These are phyloP conservation scores for Bryum argenteum DNA, from an alignment of 225 moss, liverwort and hornwort genomes.

Conservation along the genomic window DNA sequence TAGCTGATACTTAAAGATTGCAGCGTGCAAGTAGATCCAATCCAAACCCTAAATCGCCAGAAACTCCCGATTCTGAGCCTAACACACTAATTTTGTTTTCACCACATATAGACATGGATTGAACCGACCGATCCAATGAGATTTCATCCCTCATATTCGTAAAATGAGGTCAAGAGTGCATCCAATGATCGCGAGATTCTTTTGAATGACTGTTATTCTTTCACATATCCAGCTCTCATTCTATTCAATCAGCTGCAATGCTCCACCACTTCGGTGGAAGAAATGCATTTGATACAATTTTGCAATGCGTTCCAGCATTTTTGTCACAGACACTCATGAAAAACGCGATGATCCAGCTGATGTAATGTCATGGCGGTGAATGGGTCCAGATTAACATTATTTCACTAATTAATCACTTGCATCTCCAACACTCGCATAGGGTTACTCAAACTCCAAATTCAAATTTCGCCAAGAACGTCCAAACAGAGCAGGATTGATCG, in stretches of 20 bases:
- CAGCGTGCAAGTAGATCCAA: not conserved
- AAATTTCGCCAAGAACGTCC: slow-evolving; percentile 12
- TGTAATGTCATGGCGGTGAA: not conserved
- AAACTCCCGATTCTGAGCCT: slow-evolving; percentile 12
- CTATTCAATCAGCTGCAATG: slow-evolving; percentile 23
- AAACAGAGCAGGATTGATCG: slow-evolving; percentile 4
- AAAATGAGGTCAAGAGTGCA: too few relatives aligned
- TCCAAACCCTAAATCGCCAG: slow-evolving; percentile 30
- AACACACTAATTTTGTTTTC: not conserved
- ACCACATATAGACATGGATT: slow-evolving; percentile 22
- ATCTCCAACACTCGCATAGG: slow-evolving; percentile 12
- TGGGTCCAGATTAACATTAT: not conserved
- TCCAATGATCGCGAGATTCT: slow-evolving; percentile 3
- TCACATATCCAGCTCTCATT: slow-evolving; percentile 29
- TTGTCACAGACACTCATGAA: too few relatives aligned
- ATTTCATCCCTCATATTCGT: not conserved
- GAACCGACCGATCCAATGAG: slow-evolving; percentile 11
- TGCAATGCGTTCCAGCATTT: slow-evolving; percentile 16
- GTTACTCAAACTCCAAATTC: slow-evolving; percentile 8
- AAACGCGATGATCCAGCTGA: too few relatives aligned
- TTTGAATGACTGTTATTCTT: not conserved
- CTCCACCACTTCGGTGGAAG: not conserved
- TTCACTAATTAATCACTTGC: not conserved
- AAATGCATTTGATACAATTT: slow-evolving; percentile 11
- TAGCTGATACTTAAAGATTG: slow-evolving; percentile 15